Evolutionary conservation across 2,329 filamentous ascomycete genomes (phyloP).

Genomic region (Helotiales sp.): DNA sequence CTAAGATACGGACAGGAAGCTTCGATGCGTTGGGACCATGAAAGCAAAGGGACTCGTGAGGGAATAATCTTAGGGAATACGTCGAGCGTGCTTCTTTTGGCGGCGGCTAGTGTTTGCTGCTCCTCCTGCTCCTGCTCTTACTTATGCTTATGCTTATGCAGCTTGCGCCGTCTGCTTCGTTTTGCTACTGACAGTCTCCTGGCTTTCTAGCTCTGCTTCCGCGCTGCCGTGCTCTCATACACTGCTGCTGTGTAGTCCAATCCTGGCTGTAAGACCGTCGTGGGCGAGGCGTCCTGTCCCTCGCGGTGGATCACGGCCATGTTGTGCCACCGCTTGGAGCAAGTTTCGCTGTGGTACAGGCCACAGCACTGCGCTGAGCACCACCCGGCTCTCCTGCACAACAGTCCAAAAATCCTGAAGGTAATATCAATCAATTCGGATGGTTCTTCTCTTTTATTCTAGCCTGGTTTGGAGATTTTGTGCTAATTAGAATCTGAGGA

Average conservation of each 20-base stretch:
- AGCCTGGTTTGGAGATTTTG: too few species aligned
- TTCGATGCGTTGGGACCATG: constrained; percentile 8
- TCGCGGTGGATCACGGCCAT: neutral
- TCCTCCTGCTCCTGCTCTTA: neutral
- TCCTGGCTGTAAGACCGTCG: neutral
- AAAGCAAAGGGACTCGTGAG: too few species aligned
- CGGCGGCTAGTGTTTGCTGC: neutral
- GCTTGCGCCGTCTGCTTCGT: neutral
- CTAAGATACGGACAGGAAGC: too few species aligned
- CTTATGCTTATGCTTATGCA: neutral
- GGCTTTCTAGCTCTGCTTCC: too few species aligned
- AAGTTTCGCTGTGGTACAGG: neutral
- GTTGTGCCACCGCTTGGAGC: constrained; percentile 7
- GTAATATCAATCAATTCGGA: too few species aligned
- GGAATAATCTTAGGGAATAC: too few species aligned
- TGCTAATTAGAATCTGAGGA: too few species aligned
- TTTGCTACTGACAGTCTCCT: neutral
- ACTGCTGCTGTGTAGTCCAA: constrained; percentile 8
- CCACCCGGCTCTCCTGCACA: too few species aligned
- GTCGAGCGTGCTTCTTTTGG: neutral
- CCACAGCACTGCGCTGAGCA: neutral
- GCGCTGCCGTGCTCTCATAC: constrained; percentile 5
- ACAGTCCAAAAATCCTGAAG: too few species aligned
- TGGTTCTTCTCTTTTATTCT: too few species aligned
- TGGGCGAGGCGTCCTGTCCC: neutral